phyloP scores from a whole-genome alignment of 768 basidiomycete genomes.

The Tricholomella constricta region DNA sequence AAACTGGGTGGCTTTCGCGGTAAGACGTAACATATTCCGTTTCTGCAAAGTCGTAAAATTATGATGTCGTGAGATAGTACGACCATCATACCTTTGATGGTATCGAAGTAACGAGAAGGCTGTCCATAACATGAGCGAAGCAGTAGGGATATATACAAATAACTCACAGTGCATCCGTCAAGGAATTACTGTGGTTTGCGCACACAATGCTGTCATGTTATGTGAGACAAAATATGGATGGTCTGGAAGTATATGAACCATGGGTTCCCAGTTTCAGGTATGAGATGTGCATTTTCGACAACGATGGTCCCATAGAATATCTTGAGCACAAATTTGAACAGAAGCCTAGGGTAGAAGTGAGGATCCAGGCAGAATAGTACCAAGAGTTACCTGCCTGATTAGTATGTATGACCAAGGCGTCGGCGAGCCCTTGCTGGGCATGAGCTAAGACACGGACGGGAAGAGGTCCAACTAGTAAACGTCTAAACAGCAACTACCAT shows the following conservation, averaged over 20 bases:
- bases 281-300: slow-evolving; percentile 71
- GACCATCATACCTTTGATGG: slow-evolving; percentile 56
- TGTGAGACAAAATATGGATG: slow-evolving; percentile 3
- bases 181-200: slow-evolving; percentile 84
- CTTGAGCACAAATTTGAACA: slow-evolving; percentile 83
- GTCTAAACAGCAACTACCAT: no score
- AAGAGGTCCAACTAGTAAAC: neutral
- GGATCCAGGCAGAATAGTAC: neutral
- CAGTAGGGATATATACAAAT: neutral
- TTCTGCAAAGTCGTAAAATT: slow-evolving; percentile 39
- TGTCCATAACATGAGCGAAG: slow-evolving; percentile 25
- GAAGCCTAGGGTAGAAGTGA: slow-evolving; percentile 40
- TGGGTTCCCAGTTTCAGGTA: slow-evolving; percentile 73
- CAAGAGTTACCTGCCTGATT: slow-evolving; percentile 51
- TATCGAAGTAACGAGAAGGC: slow-evolving; percentile 73
- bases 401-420: slow-evolving; percentile 66
- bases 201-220: slow-evolving; percentile 66
- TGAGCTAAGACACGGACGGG: slow-evolving; percentile 1
- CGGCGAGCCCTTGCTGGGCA: slow-evolving; percentile 32
- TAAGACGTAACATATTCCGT: slow-evolving; percentile 80
- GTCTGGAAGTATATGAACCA: slow-evolving; percentile 48
- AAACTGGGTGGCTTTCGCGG: slow-evolving; percentile 88
- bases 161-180: slow-evolving; percentile 80
- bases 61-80: neutral
- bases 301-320: slow-evolving; percentile 92